Percentiles rank a stretch among this genome's conserved stretches.
Evolutionary conservation across 2,329 filamentous ascomycete species (phyloP).

Genomic region (Cryphonectria naterciae): DNA sequence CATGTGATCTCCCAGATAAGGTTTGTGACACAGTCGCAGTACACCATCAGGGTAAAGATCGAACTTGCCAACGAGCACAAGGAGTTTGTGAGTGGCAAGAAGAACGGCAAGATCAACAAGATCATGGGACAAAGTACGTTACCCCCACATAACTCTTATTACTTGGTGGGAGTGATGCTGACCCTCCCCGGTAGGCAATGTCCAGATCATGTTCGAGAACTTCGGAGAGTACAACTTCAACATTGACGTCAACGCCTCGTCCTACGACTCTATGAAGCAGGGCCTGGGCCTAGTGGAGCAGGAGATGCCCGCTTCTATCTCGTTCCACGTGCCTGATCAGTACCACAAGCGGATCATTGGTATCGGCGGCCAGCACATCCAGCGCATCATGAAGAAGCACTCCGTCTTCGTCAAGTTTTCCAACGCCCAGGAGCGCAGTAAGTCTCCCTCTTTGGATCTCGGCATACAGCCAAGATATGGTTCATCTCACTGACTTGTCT

Average conservation of each 20-base stretch:
- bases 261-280: constrained; percentile 93
- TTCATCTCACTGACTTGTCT: constrained; percentile 35
- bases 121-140: constrained; percentile 93
- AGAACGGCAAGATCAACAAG: constrained; percentile 99
- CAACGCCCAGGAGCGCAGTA: constrained; percentile 95
- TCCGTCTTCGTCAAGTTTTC: constrained; percentile 99
- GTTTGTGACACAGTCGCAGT: constrained; percentile 83
- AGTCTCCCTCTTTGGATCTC: constrained; percentile 9
- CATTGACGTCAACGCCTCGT: constrained; percentile 91
- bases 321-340: constrained; percentile 97
- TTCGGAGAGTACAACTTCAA: constrained; percentile 99
- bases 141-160: constrained; percentile 17
- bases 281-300: constrained; percentile 93
- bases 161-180: constrained; percentile 30
- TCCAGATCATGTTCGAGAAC: constrained; percentile 98
- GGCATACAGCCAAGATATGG: background rate
- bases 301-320: constrained; percentile 98
- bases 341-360: constrained; percentile 99
- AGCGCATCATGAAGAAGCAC: constrained; percentile 99
- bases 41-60: constrained; percentile 96
- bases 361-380: constrained; percentile 97
- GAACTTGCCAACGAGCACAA: constrained; percentile 99
- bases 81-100: constrained; percentile 98
- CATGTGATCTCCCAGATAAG: constrained; percentile 90
- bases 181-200: constrained; percentile 65